These are phyloP conservation scores for Penicillium paradoxum DNA, from an alignment of 495 filamentous ascomycete species.

Conservation along the genomic window DNA sequence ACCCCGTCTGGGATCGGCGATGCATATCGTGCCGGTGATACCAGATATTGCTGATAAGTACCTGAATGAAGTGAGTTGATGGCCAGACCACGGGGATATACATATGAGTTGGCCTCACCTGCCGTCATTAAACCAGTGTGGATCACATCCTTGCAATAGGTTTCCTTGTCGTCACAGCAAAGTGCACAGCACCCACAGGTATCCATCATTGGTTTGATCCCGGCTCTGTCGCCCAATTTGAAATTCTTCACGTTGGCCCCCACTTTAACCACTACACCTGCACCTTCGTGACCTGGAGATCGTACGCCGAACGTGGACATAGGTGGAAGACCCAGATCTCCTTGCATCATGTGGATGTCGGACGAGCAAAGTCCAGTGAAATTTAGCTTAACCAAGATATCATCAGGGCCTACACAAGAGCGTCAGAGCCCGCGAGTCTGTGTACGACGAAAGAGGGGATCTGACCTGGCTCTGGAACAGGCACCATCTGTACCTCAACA, in stretches of 20 bases:
- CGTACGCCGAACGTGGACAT: slow-evolving; percentile 45
- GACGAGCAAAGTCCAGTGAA: slow-evolving; percentile 46
- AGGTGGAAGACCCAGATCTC: slow-evolving; percentile 39
- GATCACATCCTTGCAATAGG: slow-evolving; percentile 32
- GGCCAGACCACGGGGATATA: background rate
- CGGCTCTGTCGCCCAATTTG: slow-evolving; percentile 55
- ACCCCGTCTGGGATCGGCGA: slow-evolving; percentile 61
- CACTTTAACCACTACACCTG: slow-evolving; percentile 50
- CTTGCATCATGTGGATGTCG: slow-evolving; percentile 47
- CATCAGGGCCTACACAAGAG: slow-evolving; percentile 34
- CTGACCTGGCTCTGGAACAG: slow-evolving; percentile 49
- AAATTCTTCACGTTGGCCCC: slow-evolving; percentile 49
- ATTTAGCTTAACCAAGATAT: slow-evolving; percentile 45
- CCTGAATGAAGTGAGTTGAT: slow-evolving; percentile 24
- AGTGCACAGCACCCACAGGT: slow-evolving; percentile 47
- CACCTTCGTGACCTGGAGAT: slow-evolving; percentile 54
- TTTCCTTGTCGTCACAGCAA: slow-evolving; percentile 44
- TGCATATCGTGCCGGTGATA: slow-evolving; percentile 57
- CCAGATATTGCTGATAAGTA: slow-evolving; percentile 66
- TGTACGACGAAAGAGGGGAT: background rate
- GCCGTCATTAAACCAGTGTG: slow-evolving; percentile 33
- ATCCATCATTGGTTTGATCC: slow-evolving; percentile 52
- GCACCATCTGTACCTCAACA: slow-evolving; percentile 47
- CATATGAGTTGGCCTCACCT: slow-evolving; percentile 17
- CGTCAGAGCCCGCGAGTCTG: background rate